These are phyloP conservation scores for Podila minutissima DNA, from an alignment of 192 early-diverging fungal genomes.

Conservation along the genomic window DNA sequence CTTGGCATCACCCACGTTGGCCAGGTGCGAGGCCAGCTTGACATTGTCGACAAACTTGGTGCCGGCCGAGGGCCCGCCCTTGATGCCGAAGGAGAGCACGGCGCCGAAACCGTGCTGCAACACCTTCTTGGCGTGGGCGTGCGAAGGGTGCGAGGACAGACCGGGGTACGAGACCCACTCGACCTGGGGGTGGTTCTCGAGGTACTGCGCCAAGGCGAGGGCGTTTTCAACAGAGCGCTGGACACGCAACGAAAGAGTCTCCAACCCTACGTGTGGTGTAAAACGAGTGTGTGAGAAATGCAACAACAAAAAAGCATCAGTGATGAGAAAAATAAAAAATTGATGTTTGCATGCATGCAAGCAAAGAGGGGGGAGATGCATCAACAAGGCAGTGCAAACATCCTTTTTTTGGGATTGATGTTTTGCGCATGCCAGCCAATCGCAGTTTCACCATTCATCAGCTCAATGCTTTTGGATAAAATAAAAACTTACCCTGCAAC, in stretches of 20 bases:
- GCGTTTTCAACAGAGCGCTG: conserved; percentile 88
- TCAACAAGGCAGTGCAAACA: background rate
- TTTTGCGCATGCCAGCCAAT: background rate
- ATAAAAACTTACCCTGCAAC: conserved; percentile 65
- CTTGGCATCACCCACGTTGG: conserved; percentile 95
- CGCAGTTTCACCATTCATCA: background rate
- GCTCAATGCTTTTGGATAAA: background rate
- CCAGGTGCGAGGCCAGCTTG: conserved; percentile 88
- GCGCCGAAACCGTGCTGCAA: conserved; percentile 86
- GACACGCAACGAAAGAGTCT: conserved; percentile 90
- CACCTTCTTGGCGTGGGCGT: conserved; percentile 86
- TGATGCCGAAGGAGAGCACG: conserved; percentile 82
- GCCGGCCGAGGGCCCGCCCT: conserved; percentile 65
- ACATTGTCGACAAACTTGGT: conserved; percentile 78
- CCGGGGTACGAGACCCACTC: conserved; percentile 92
- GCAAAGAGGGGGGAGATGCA: background rate
- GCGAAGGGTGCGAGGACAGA: conserved; percentile 78
- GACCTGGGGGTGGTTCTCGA: conserved; percentile 77
- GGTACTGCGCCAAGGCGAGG: conserved; percentile 81
- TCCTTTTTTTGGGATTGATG: background rate
- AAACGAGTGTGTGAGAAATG: too few relatives aligned
- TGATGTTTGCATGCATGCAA: background rate
- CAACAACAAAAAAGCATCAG: background rate
- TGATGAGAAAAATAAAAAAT: background rate
- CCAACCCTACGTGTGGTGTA: conserved; percentile 61